These are phyloP conservation scores for Globisporangium cystogenes DNA, from an alignment of 352 stramenopile genomes.

Conservation along the genomic window DNA sequence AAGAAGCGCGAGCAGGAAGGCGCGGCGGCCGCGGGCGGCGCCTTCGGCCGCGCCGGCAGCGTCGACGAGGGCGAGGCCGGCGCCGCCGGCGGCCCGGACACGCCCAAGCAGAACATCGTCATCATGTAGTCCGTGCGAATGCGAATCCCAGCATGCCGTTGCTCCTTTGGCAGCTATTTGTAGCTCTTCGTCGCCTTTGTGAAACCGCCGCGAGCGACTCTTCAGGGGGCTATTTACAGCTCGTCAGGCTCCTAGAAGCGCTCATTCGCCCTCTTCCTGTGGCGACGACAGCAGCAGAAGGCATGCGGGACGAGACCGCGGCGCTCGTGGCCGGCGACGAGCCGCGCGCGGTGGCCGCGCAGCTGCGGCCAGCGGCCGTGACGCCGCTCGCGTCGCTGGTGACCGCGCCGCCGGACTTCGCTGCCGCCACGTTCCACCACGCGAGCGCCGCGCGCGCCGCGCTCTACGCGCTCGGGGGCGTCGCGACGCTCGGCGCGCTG, in stretches of 20 bases:
- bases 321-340: constrained; percentile 6
- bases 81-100: constrained; percentile 32
- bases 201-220: too few relatives aligned
- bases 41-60: constrained; percentile 37
- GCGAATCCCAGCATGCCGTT: too few relatives aligned
- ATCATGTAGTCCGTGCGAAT: constrained; percentile 83
- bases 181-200: too few relatives aligned
- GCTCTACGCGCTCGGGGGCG: constrained; percentile 35
- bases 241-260: too few relatives aligned
- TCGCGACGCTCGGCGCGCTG: constrained; percentile 35
- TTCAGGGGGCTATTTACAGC: too few relatives aligned
- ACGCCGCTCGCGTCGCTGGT: constrained; percentile 15
- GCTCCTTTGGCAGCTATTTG: too few relatives aligned
- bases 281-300: neutral
- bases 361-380: neutral
- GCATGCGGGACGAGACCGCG: constrained; percentile 8
- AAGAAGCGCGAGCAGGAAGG: constrained; percentile 54
- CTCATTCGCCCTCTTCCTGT: neutral
- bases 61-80: constrained; percentile 19
- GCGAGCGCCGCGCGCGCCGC: constrained; percentile 24
- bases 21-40: constrained; percentile 19
- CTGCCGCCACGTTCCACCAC: constrained; percentile 35
- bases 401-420: constrained; percentile 27
- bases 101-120: constrained; percentile 72
- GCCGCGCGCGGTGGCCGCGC: neutral